Base-by-base conservation (phyloP, 768 basidiomycete genomes). In the Sarcomyxa edulis region DNA sequence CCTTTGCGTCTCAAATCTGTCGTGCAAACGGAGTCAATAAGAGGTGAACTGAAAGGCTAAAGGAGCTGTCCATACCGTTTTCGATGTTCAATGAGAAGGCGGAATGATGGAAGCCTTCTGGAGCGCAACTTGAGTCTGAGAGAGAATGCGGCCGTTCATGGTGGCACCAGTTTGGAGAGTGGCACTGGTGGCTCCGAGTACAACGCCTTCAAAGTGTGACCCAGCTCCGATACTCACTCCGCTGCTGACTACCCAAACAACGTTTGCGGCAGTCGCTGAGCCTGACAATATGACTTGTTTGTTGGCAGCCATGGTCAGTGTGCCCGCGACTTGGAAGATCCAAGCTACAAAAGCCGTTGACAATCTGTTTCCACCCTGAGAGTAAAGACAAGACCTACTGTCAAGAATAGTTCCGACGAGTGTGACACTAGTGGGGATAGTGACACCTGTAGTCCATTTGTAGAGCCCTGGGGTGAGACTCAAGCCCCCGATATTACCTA, bases 311-410 rank as follows among this genome's bases (percentile, higher is more conserved):
- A 44, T 14, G 6, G 32, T 27, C 28, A 52, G 39, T 7, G 44
- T 45, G 18, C 48, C 45, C 5, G 44, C 26, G 21, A 51, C 38
- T 35, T 53, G 51, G 47, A 53, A 53, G 22, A 51, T 48, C 50
- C 50, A 51, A 12, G 46, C 52, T 50, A 22, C 21, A 20, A 20
- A 28, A 30, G n/a, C n/a, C n/a, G n/a, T n/a, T n/a, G n/a, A n/a
- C n/a, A 35, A 23, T 24, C 34, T 11, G 11, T 39, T 11, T 37
- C 10, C 21, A 14, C 11, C 21, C 20, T 10, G 15, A 25, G 18
- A 21, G 19, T 37, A 32, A 32, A 15, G 25, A n/a, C n/a, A 15
- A 31, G 42, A 41, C 9, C 24, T 32, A 45, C 43, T 40, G 24
- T 51, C 47, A 3, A 35, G 18, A 18, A 47, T 12, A 10, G 27